These are phyloP conservation scores for Sechiopsis laciniata DNA, from an alignment of 306 rosid genomes.

Conservation along the genomic window DNA sequence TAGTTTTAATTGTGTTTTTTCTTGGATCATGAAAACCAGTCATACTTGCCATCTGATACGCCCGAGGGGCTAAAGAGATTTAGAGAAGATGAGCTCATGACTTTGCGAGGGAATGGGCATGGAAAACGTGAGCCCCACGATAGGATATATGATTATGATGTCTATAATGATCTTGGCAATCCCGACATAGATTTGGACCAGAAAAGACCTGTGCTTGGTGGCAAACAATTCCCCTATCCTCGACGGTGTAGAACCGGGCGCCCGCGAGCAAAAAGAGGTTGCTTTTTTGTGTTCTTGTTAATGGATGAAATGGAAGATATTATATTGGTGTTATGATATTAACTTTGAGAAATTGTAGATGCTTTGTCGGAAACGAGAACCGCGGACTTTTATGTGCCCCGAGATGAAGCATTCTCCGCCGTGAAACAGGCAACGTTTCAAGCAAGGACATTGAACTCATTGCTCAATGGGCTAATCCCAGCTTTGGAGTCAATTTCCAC, in stretches of 20 bases:
- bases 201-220: conserved; percentile 28
- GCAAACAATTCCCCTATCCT: conserved; percentile 28
- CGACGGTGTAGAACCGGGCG: conserved; percentile 33
- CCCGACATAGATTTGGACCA: conserved; percentile 23
- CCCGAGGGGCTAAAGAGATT: conserved; percentile 35
- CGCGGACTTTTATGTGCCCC: conserved; percentile 43
- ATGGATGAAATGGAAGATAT: background rate
- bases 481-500: conserved; percentile 19
- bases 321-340: too few relatives aligned
- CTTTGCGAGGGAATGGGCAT: conserved; percentile 32
- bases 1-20: background rate
- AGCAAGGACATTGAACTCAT: conserved; percentile 31
- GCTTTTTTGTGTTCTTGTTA: background rate
- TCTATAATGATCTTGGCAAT: conserved; percentile 44
- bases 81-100: conserved; percentile 39
- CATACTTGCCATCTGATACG: conserved; percentile 41
- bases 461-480: conserved; percentile 43
- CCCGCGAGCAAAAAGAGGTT: conserved; percentile 18
- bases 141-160: conserved; percentile 50
- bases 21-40: conserved; percentile 16
- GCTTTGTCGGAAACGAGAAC: conserved; percentile 42
- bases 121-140: conserved; percentile 34
- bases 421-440: conserved; percentile 43
- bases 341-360: conserved; percentile 28
- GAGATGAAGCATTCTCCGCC: conserved; percentile 61